A percentile compares a stretch with the other conserved stretches of the same genome.
Conservation (phyloP, 345 rosid species). For the Acer campestre region DNA sequence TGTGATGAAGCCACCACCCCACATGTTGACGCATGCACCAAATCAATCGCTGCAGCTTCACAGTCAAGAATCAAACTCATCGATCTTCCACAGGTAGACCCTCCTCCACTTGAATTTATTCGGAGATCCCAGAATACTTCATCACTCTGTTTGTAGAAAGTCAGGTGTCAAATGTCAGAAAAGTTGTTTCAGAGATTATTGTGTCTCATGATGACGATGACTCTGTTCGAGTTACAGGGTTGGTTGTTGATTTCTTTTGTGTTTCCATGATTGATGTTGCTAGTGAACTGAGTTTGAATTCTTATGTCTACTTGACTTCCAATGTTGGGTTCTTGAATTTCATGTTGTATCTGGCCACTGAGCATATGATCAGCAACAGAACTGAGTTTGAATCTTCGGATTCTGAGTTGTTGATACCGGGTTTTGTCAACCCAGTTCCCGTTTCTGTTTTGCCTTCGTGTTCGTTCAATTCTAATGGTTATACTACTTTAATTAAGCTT, state of each 20-base stretch:
- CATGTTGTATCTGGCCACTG: constrained; percentile 36
- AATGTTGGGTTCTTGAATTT: constrained; percentile 39
- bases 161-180: constrained; percentile 22
- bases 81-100: constrained; percentile 32
- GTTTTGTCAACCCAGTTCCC: constrained; percentile 40
- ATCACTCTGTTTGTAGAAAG: constrained; percentile 9
- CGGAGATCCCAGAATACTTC: constrained; percentile 15
- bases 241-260: constrained; percentile 54
- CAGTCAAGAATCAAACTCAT: constrained; percentile 33
- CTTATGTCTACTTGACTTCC: constrained; percentile 41
- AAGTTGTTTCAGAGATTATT: constrained; percentile 8
- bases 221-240: constrained; percentile 35
- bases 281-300: constrained; percentile 43
- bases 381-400: constrained; percentile 20
- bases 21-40: constrained; percentile 7
- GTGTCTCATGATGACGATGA: constrained; percentile 16
- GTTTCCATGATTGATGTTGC: constrained; percentile 43
- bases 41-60: constrained; percentile 15
- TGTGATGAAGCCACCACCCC: constrained; percentile 10
- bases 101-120: constrained; percentile 24
- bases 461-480: constrained; percentile 33
- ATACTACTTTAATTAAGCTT: constrained; percentile 34
- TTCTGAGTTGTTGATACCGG: constrained; percentile 29
- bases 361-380: constrained; percentile 17
- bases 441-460: constrained; percentile 40